Base-by-base conservation (phyloP, 495 filamentous ascomycete species). In the Podospora comata region DNA sequence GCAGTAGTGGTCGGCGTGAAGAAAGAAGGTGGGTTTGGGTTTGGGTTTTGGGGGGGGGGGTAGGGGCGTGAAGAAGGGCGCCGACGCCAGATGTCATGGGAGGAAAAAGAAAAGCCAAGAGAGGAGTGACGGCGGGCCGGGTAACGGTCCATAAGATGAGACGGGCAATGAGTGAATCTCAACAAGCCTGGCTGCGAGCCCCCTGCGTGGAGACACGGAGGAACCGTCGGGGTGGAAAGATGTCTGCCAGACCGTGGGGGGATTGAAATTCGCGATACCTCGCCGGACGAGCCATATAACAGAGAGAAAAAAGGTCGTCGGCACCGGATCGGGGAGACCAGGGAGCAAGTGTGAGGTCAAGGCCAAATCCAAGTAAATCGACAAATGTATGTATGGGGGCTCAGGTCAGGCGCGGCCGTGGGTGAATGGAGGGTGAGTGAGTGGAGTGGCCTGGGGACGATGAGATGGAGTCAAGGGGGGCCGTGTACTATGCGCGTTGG, bases 91-190 rank as follows among this genome's bases (percentile, higher is more conserved):
- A 66, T 60, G 53, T 61, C 68, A 71, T 71, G 63, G 64, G 55
- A 48, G 63, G 60, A 27, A 67, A 68, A 65, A 57, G 39, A 30
- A 55, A 59, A 28, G 27, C 39, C 19, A 65, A 59, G 56, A 56
- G 60, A 62, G 56, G 55, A 56, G 48, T 32, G 58, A 20, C 65
- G 70, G 62, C 64, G 66, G 74, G 66, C 66, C 72, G 69, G 68
- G 61, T 68, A 62, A 70, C 64, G 68, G 71, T 74, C 75, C 75
- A 77, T 76, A 76, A 72, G 72, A 73, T 61, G 60, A 65, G 65
- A 72, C 67, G 68, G 68, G 56, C 70, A 62, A 72, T 57, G 57
- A 64, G 34, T 55, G 18, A 62, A 68, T 48, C 39, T 48, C 39
- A 48, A 48, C 39, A 48, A 48, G 39, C 68, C 62, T 53, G 53